Percentiles rank a stretch among this genome's conserved stretches.
phyloP scores from a whole-genome alignment of 2,329 filamentous ascomycete species.

The Pseudocercospora macadamiae region DNA sequence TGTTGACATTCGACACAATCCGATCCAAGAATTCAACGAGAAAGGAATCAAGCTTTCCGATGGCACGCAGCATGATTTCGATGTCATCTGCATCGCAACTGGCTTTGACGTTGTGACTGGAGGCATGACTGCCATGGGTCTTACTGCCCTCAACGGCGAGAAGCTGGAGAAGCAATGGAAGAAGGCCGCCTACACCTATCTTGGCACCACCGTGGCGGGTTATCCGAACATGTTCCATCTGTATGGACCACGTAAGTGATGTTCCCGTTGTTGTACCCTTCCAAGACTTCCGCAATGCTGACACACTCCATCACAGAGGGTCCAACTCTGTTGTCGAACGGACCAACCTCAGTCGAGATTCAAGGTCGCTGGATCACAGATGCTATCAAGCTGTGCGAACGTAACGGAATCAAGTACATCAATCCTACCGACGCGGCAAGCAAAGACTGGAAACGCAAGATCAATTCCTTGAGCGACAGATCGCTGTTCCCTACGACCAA shows the following conservation, averaged over 20 bases:
- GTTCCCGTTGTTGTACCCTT: conserved; percentile 30
- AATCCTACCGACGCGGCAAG: conserved; percentile 35
- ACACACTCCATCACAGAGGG: conserved; percentile 39
- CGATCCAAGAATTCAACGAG: conserved; percentile 21
- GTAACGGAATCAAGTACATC: conserved; percentile 35
- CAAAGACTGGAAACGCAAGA: conserved; percentile 36
- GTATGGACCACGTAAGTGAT: not conserved
- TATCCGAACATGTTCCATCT: conserved; percentile 37
- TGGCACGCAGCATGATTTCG: conserved; percentile 41
- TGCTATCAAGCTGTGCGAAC: conserved; percentile 31
- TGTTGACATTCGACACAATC: conserved; percentile 14
- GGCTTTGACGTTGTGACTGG: conserved; percentile 49
- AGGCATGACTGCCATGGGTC: conserved; percentile 48
- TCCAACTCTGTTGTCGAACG: conserved; percentile 47
- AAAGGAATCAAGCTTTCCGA: conserved; percentile 33
- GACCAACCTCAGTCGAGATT: conserved; percentile 44
- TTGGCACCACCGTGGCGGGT: conserved; percentile 46
- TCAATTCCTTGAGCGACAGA: conserved; percentile 33
- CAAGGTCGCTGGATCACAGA: conserved; percentile 45
- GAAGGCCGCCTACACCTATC: conserved; percentile 43
- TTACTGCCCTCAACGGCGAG: conserved; percentile 40
- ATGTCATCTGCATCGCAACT: conserved; percentile 49
- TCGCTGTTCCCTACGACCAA: conserved; percentile 37
- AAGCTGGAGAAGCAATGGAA: conserved; percentile 45
- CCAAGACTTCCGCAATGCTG: conserved; percentile 24